A percentile compares a stretch with the other conserved stretches of the same genome.
Evolutionary conservation across 2,329 filamentous ascomycete genomes (phyloP).

Genomic region (Fusarium sp.): DNA sequence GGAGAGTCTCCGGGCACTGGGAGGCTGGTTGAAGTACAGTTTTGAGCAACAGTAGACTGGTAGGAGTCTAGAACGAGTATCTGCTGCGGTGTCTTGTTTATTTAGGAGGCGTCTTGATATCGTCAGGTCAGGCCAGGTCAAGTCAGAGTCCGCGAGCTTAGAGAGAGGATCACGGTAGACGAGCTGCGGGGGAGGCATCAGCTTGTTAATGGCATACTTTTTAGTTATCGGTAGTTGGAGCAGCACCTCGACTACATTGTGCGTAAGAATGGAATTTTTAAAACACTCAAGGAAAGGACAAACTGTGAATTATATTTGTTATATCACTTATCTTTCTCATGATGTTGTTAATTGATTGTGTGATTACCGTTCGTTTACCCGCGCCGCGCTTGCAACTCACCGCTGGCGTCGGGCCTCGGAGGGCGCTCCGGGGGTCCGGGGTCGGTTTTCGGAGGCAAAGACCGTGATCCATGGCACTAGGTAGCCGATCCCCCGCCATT

Average conservation of each 20-base stretch:
- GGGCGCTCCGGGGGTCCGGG: conserved; percentile 42
- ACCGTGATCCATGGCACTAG: conserved; percentile 33
- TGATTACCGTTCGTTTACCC: conserved; percentile 15
- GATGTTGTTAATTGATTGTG: background rate
- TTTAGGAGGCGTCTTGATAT: conserved; percentile 43
- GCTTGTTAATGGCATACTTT: conserved; percentile 52
- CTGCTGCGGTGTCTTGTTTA: conserved; percentile 42
- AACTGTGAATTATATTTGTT: background rate
- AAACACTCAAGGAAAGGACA: conserved; percentile 1
- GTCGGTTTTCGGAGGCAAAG: conserved; percentile 42
- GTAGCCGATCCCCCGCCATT: conserved; percentile 37
- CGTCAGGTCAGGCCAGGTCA: conserved; percentile 28
- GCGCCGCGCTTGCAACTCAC: conserved; percentile 15
- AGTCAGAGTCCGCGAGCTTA: conserved; percentile 39
- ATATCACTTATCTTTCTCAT: background rate
- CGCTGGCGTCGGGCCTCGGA: conserved; percentile 33
- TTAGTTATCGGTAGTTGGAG: conserved; percentile 45
- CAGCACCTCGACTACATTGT: conserved; percentile 37
- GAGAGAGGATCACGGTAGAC: conserved; percentile 47
- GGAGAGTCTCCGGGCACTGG: conserved; percentile 90
- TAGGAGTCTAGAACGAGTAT: conserved; percentile 25
- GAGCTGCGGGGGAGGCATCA: conserved; percentile 47
- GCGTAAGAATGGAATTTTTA: conserved; percentile 36
- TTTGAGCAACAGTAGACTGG: conserved; percentile 62
- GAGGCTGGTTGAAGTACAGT: conserved; percentile 75